Percentiles rank a stretch among this genome's conserved stretches.
Evolutionary conservation across 2,329 filamentous ascomycete genomes (phyloP).

Genomic region (Claviceps lovelessii): DNA sequence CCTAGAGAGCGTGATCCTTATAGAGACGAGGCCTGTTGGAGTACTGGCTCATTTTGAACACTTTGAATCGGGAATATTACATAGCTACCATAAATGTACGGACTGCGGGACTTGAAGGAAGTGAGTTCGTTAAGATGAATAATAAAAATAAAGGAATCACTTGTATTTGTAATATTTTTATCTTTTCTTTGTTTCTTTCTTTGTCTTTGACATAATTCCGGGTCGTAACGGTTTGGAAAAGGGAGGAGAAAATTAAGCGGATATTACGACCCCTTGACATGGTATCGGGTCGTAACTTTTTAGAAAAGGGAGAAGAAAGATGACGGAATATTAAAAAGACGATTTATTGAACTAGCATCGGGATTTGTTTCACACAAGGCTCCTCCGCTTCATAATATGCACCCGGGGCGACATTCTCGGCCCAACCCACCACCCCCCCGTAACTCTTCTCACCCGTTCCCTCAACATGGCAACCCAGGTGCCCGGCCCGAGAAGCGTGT

Average conservation of each 20-base stretch:
- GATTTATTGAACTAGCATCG: too few species aligned
- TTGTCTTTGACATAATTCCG: too few species aligned
- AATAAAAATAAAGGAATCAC: too few species aligned
- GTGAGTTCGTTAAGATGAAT: neutral
- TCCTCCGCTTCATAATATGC: conserved; percentile 29
- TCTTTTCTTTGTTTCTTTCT: neutral
- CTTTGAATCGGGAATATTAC: neutral
- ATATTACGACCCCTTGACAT: too few species aligned
- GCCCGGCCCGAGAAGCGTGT: conserved; percentile 31
- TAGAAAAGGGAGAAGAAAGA: too few species aligned
- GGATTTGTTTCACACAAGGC: neutral
- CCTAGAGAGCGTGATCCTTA: neutral
- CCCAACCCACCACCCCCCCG: conserved; percentile 51
- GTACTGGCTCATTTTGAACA: neutral
- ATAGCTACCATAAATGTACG: neutral
- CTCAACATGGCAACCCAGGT: conserved; percentile 24
- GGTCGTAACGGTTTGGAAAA: too few species aligned
- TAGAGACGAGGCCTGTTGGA: neutral
- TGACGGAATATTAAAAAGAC: too few species aligned
- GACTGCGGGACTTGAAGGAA: neutral
- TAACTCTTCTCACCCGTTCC: conserved; percentile 27
- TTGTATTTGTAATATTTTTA: neutral
- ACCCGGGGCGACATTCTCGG: conserved; percentile 45
- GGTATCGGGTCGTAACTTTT: too few species aligned
- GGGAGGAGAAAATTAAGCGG: too few species aligned